A percentile compares a stretch with the other conserved stretches of the same genome.
phyloP scores from a whole-genome alignment of 2,329 filamentous ascomycete species.

The Fusarium tupiense region DNA sequence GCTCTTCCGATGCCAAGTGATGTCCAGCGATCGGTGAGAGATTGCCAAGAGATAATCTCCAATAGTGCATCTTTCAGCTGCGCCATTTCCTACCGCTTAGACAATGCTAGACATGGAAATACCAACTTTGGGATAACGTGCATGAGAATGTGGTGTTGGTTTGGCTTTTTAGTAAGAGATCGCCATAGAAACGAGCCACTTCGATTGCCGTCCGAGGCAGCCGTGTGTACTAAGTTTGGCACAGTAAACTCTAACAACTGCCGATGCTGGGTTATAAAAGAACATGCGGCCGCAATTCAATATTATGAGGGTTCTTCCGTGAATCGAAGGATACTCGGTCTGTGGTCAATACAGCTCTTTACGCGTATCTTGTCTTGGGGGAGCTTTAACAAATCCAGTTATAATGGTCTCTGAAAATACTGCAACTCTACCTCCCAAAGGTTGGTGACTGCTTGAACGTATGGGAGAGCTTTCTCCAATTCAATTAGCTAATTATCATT shows the following conservation, averaged over 20 bases:
- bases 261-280: not conserved
- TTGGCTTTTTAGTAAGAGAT: not conserved
- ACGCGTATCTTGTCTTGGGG: too few species aligned
- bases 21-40: not conserved
- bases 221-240: not conserved
- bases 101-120: not conserved
- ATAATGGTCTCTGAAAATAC: not conserved
- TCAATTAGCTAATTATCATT: fast-evolving
- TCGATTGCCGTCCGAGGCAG: not conserved
- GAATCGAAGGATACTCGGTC: too few species aligned
- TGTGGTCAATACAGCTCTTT: too few species aligned
- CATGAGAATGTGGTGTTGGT: not conserved
- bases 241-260: not conserved
- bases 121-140: not conserved
- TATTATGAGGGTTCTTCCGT: not conserved
- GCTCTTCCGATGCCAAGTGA: not conserved
- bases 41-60: not conserved
- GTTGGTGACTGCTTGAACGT: not conserved
- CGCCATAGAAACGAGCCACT: not conserved
- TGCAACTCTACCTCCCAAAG: not conserved
- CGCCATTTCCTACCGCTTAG: not conserved
- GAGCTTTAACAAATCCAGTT: too few species aligned
- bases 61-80: not conserved
- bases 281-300: not conserved
- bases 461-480: too few species aligned